These are phyloP conservation scores for Coriolopsis trogii DNA, from an alignment of 1,284 basidiomycete species.

Conservation along the genomic window DNA sequence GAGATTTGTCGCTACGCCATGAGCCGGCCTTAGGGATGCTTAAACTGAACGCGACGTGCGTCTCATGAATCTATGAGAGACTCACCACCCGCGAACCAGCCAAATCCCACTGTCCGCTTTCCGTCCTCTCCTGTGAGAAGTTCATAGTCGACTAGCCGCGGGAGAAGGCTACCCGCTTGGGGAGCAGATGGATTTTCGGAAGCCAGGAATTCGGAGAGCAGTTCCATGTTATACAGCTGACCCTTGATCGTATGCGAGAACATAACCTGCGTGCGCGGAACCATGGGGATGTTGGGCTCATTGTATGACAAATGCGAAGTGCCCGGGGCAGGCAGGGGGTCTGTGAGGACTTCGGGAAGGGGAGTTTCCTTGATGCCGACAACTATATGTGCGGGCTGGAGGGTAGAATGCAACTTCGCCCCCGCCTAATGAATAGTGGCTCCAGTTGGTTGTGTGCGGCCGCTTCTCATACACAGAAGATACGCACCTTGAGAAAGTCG, in stretches of 20 bases:
- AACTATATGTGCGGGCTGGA: slow-evolving; percentile 74
- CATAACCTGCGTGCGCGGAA: slow-evolving; percentile 75
- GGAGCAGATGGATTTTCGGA: slow-evolving; percentile 27
- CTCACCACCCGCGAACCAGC: slow-evolving; percentile 86
- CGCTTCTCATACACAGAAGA: not conserved
- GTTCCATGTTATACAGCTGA: slow-evolving; percentile 81
- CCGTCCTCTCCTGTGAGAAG: slow-evolving; percentile 67
- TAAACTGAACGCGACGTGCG: too few relatives aligned
- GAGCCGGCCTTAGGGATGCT: too few relatives aligned
- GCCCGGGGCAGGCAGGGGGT: slow-evolving; percentile 38
- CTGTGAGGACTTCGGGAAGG: slow-evolving; percentile 58
- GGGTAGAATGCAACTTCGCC: slow-evolving; percentile 60
- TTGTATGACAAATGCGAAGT: slow-evolving; percentile 13
- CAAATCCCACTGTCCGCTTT: slow-evolving; percentile 85
- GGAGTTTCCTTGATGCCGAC: slow-evolving; percentile 90
- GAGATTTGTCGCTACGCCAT: too few relatives aligned
- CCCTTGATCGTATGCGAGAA: slow-evolving; percentile 92
- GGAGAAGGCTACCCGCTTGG: slow-evolving; percentile 30
- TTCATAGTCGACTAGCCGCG: slow-evolving; percentile 84
- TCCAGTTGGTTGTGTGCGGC: not conserved
- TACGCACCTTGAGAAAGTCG: slow-evolving; percentile 67
- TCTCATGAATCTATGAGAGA: too few relatives aligned
- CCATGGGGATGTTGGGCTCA: slow-evolving; percentile 6
- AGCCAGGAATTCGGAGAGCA: slow-evolving; percentile 69
- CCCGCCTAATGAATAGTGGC: too few relatives aligned